phyloP scores from a whole-genome alignment of 2,329 filamentous ascomycete genomes.

The Sporothrix inflata region DNA sequence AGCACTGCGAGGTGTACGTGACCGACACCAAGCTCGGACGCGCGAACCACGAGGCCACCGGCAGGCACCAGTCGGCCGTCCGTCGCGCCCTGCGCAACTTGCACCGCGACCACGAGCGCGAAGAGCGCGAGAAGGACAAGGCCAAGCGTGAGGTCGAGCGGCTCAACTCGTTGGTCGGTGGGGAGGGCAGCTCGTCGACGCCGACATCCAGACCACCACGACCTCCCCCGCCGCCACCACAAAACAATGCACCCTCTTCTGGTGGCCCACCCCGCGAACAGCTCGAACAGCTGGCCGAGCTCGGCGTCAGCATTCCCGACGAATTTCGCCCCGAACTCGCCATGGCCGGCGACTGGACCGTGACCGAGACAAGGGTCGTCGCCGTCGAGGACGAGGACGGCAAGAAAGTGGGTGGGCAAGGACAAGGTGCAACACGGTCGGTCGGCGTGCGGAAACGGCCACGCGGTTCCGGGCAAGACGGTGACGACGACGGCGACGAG shows the following conservation, averaged over 20 bases:
- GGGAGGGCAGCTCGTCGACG: slow-evolving; percentile 35
- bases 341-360: slow-evolving; percentile 86
- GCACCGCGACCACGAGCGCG: slow-evolving; percentile 79
- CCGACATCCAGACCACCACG: not conserved
- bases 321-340: slow-evolving; percentile 80
- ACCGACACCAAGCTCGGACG: slow-evolving; percentile 91
- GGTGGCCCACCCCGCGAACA: slow-evolving; percentile 67
- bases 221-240: not conserved
- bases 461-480: slow-evolving; percentile 34
- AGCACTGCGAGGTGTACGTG: slow-evolving; percentile 88
- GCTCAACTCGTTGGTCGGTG: slow-evolving; percentile 73
- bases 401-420: not conserved
- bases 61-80: slow-evolving; percentile 79
- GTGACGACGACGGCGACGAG: slow-evolving; percentile 49
- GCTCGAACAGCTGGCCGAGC: slow-evolving; percentile 80
- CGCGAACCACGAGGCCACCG: slow-evolving; percentile 85
- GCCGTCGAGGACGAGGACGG: slow-evolving; percentile 43
- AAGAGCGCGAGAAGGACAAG: slow-evolving; percentile 78
- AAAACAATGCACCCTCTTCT: slow-evolving; percentile 35
- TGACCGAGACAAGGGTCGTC: slow-evolving; percentile 65
- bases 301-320: slow-evolving; percentile 84
- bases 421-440: not conserved
- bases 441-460: slow-evolving; percentile 33
- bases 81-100: slow-evolving; percentile 89
- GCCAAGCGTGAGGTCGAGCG: slow-evolving; percentile 85